Conservation (phyloP, 495 filamentous ascomycete species). For the Penicillium dipodomyicola region DNA sequence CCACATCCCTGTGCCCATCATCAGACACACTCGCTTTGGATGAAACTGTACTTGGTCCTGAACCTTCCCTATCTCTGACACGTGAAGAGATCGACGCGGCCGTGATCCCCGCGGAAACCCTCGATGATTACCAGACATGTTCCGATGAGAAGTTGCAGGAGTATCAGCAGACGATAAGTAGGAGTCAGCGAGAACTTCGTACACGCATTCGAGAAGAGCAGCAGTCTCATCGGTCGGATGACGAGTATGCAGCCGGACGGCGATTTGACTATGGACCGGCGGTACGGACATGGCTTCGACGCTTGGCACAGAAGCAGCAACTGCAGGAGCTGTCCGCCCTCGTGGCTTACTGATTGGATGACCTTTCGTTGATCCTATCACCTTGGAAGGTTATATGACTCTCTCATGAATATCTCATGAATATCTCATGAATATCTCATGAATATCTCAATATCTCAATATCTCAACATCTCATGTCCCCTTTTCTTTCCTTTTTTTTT, state of each 20-base stretch:
- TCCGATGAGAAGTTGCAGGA: conserved; percentile 27
- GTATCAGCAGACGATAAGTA: conserved; percentile 31
- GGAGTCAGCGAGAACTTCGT: conserved; percentile 36
- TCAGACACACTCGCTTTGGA: conserved; percentile 4
- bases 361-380: neutral
- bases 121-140: conserved; percentile 20
- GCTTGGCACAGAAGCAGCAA: conserved; percentile 42
- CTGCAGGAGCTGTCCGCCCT: conserved; percentile 29
- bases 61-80: conserved; percentile 35
- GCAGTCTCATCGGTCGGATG: conserved; percentile 40
- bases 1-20: conserved; percentile 19
- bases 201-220: conserved; percentile 44
- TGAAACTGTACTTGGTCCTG: conserved; percentile 33
- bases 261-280: conserved; percentile 50
- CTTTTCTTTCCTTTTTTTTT: neutral
- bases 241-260: conserved; percentile 45
- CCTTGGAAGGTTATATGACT: too few relatives aligned
- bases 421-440: neutral
- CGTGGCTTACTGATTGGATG: conserved; percentile 15
- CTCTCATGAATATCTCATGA: too few relatives aligned
- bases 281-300: conserved; percentile 44
- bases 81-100: conserved; percentile 34
- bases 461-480: neutral
- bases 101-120: conserved; percentile 15
- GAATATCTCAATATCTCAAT: too few relatives aligned